Base-by-base conservation (phyloP, 73 alveolate genomes). In the Paramecium octaurelia region DNA sequence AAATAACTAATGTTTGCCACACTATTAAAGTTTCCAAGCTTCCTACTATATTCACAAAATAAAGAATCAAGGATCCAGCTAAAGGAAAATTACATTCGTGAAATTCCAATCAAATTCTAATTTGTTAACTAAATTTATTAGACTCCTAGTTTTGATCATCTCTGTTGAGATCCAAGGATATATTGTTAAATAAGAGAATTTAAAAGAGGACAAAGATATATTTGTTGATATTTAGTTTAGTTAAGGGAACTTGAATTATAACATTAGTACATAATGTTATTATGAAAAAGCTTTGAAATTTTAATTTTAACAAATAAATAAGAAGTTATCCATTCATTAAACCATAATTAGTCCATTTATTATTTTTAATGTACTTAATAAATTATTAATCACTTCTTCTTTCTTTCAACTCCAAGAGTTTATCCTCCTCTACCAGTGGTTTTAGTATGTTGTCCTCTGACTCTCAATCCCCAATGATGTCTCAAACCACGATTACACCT, bases 381-480 rank as follows among this genome's bases (percentile, higher is more conserved):
- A 64, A 64, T 64, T 31, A 64, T 76, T 75, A 43, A 84, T 90
- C 94, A 83, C 95, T 95, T 95, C 97, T 97, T 97, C 98, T 97
- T 98, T 96, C 98, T 98, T 93, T 96, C 95, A 92, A 98, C 99
- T 88, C 99, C 99, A 85, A 97, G 96, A 86, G 99, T 97, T 91
- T 98, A 96, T 87, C 99, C 99, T 96, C 98, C 97, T 95, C 99
- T 98, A 36, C 99, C 99, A 73, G 99, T 98, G 80, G 99, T 97
- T 97, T 96, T 95, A 93, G 99, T 98, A 96, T 98, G 99, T 95
- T 98, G 99, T 71, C 99, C 99, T 95, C 99, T 98, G 92, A 98
- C 99, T 94, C 96, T 98, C 85, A 96, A 93, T 77, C 99, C 99
- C 96, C 97, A 97, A 96, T 92, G 97, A 95, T 98, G 99, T 95